Conservation (phyloP, 179 eudicot genomes). For the Sideroxylon spinosum region DNA sequence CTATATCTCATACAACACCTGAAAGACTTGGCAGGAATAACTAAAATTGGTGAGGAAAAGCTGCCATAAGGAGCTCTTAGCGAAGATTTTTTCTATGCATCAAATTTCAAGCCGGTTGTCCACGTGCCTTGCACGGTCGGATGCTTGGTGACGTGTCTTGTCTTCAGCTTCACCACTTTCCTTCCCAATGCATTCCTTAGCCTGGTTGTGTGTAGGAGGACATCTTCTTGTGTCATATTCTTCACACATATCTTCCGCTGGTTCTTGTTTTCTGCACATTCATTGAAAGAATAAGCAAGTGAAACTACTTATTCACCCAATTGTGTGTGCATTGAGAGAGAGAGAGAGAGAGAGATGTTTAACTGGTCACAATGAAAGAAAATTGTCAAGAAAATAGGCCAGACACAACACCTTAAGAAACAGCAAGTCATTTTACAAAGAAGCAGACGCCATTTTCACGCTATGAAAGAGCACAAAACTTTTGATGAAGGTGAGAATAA, state of each 20-base stretch:
- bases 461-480: too few relatives aligned
- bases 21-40: neutral
- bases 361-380: too few relatives aligned
- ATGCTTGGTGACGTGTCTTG: conserved; percentile 46
- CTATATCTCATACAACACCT: neutral
- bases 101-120: conserved; percentile 36
- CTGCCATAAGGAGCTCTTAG: neutral
- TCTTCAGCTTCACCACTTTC: conserved; percentile 53
- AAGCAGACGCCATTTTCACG: too few relatives aligned
- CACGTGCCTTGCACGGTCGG: conserved; percentile 63
- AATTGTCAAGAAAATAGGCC: too few relatives aligned
- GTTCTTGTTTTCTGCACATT: conserved; percentile 38
- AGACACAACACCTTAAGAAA: too few relatives aligned
- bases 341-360: too few relatives aligned
- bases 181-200: conserved; percentile 51
- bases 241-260: conserved; percentile 42
- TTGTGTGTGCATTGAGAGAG: too few relatives aligned
- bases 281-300: neutral
- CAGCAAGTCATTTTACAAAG: too few relatives aligned
- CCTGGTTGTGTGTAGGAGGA: conserved; percentile 41
- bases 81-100: neutral
- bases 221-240: conserved; percentile 40
- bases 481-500: too few relatives aligned
- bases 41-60: neutral
- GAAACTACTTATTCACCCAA: neutral